Percentiles rank a stretch among this genome's conserved stretches.
Evolutionary conservation across 805 yeast genomes (phyloP).

Genomic region (Brettanomyces custersianus): DNA sequence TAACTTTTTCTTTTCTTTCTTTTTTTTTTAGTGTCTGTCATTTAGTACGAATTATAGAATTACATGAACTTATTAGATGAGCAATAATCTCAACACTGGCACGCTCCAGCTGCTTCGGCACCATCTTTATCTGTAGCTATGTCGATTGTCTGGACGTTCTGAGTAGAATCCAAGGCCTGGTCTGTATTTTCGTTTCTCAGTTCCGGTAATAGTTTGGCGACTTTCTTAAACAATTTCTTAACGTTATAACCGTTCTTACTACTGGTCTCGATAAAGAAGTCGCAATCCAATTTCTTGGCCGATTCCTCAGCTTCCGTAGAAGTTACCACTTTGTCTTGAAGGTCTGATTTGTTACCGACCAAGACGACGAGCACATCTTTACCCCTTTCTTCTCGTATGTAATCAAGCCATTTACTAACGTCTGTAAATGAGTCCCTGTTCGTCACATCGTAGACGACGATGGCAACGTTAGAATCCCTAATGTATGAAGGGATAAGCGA

Average conservation of each 20-base stretch:
- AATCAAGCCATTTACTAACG: conserved; percentile 88
- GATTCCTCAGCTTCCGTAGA: conserved; percentile 77
- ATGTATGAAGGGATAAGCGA: conserved; percentile 92
- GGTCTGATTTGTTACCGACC: conserved; percentile 88
- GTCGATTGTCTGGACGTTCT: conserved; percentile 33
- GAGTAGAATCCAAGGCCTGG: conserved; percentile 13
- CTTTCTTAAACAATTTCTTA: conserved; percentile 77
- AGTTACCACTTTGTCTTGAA: conserved; percentile 76
- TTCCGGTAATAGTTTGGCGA: conserved; percentile 88
- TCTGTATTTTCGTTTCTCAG: conserved; percentile 31
- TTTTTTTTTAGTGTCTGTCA: too few species aligned
- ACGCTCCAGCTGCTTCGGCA: conserved; percentile 24
- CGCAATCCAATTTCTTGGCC: conserved; percentile 63
- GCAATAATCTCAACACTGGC: conserved; percentile 28
- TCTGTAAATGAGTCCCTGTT: conserved; percentile 76
- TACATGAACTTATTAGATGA: too few species aligned
- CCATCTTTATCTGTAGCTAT: conserved; percentile 29
- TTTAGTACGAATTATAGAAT: too few species aligned
- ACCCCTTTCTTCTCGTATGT: conserved; percentile 89
- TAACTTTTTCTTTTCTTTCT: too few species aligned
- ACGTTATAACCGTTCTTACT: conserved; percentile 95
- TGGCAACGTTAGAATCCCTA: conserved; percentile 95
- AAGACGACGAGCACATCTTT: conserved; percentile 78
- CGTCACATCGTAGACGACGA: conserved; percentile 90
- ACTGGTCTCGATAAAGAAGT: conserved; percentile 83